Evolutionary conservation across 768 basidiomycete species (phyloP).

Genomic region (Terana coerulea): DNA sequence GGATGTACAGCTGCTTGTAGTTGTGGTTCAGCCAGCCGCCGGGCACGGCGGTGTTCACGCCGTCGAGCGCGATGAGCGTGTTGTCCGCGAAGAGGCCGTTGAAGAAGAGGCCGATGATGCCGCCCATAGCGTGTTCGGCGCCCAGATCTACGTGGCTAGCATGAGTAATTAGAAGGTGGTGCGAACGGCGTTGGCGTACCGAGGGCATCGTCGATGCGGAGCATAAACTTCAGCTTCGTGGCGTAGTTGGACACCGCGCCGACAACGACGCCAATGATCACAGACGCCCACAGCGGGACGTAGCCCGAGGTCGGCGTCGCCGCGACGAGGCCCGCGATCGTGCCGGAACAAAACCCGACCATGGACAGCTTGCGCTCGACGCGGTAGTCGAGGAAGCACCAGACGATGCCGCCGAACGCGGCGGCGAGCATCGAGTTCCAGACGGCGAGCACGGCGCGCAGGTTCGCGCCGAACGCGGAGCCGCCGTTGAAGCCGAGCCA

Average conservation of each 20-base stretch:
- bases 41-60: constrained; percentile 47
- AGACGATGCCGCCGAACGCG: constrained; percentile 77
- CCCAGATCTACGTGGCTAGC: no score
- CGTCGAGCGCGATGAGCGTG: constrained; percentile 76
- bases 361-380: constrained; percentile 77
- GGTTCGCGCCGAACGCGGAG: constrained; percentile 82
- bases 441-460: constrained; percentile 79
- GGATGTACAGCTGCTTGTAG: constrained; percentile 75
- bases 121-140: constrained; percentile 86
- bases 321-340: constrained; percentile 84
- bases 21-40: constrained; percentile 88
- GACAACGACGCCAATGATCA: constrained; percentile 71
- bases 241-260: constrained; percentile 79
- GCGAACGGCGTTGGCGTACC: constrained; percentile 35
- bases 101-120: constrained; percentile 73
- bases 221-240: constrained; percentile 69
- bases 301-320: constrained; percentile 87
- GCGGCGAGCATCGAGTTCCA: constrained; percentile 90
- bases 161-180: background rate
- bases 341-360: constrained; percentile 91
- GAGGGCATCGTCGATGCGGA: constrained; percentile 82
- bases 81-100: constrained; percentile 86
- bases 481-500: constrained; percentile 93
- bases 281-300: constrained; percentile 71
- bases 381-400: constrained; percentile 79